These are phyloP conservation scores for Hypoxylon sp. DNA, from an alignment of 2,329 filamentous ascomycete species.

Conservation along the genomic window DNA sequence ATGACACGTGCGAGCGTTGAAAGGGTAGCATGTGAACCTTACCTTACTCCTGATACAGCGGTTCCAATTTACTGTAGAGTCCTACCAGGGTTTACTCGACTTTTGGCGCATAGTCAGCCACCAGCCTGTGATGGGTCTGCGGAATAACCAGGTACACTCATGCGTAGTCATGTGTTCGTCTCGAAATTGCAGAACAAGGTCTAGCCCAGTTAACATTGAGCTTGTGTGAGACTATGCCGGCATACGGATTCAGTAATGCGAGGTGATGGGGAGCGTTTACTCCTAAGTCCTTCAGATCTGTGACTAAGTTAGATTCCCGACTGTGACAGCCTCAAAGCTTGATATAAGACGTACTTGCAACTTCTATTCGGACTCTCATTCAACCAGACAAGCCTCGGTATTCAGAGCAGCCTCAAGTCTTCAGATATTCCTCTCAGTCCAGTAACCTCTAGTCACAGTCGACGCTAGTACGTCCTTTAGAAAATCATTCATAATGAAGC, in stretches of 20 bases:
- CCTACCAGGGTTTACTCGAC: neutral
- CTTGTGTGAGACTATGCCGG: neutral
- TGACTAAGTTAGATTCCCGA: neutral
- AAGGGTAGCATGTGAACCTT: neutral
- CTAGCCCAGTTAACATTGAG: neutral
- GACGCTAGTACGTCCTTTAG: conserved; percentile 2
- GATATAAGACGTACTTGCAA: conserved; percentile 10
- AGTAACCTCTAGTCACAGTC: neutral
- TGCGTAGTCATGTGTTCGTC: conserved; percentile 1
- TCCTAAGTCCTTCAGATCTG: neutral
- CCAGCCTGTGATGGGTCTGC: neutral
- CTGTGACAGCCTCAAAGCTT: neutral
- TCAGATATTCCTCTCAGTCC: conserved; percentile 1
- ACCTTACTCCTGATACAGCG: neutral
- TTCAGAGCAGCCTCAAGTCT: neutral
- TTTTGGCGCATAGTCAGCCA: neutral
- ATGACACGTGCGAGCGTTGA: neutral
- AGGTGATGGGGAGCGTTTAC: neutral
- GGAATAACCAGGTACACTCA: conserved; percentile 2
- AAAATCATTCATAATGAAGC: conserved; percentile 9
- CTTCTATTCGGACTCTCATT: neutral
- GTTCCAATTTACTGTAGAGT: neutral
- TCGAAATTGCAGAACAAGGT: neutral
- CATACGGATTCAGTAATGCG: neutral
- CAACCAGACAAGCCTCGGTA: conserved; percentile 8